Evolutionary conservation across 2,329 filamentous ascomycete genomes (phyloP), one percentile per base, ranked within the genome.

Genomic region (Ilyonectria mors-panacis): DNA sequence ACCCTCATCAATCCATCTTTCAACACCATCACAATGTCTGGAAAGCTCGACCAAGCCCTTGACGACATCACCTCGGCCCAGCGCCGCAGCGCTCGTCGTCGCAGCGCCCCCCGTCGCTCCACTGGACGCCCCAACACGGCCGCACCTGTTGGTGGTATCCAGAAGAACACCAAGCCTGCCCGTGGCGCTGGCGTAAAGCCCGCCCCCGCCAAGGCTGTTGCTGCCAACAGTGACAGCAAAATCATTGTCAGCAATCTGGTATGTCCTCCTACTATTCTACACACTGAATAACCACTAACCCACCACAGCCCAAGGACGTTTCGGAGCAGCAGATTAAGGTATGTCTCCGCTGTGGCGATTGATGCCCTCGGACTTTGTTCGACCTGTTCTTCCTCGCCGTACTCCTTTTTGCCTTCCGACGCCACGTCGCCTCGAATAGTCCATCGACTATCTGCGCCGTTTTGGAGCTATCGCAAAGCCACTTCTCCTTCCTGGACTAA

Each of bases 231-330:
- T 78, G 94, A 97, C 75, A 97, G 94, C 88, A 98, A 98, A 86
- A 95, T 98, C 85, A 93, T 97, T 83, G 95, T 99, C 85, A 97
- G 94, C 92, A 97, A 97, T 87, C 89, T 99, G 88, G 95, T 98
- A 92, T 84, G 94, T 75, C 54, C 3, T 35, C 44, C 6, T 35
- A 23, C 44, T 12, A n/a, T 37, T 21, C 51, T 69, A 0, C 2
- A 2, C 21, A n/a, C 17, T 37, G 23, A 39, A 12, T n/a, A 15
- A 6, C 15, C 51, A 55, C 88, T 92, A 85, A 93, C 82, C 30
- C 28, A 9, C 19, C 63, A 37, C 75, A 98, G 94, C 96, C 96
- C 82, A 91, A 92, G 87, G 96, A 99, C 91, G 94, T 99, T 84
- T 94, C 91, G 85, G 95, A 98, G 89, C 87, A 86, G 86, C 94